These are phyloP conservation scores for Stachybotrys echinatus DNA, from an alignment of 2,329 filamentous ascomycete species.

Conservation along the genomic window DNA sequence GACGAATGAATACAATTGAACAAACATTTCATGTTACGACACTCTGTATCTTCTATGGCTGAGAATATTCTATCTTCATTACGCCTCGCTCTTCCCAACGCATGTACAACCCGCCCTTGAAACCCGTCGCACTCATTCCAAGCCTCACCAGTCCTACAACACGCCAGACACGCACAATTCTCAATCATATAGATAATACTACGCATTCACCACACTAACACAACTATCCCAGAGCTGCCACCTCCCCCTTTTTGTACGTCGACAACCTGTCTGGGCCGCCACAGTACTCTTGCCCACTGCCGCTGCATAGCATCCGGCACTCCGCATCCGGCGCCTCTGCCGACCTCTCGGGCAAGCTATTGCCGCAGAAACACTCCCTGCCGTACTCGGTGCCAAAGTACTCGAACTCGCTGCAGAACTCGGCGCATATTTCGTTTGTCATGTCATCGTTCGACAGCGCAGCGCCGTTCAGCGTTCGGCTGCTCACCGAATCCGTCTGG, in stretches of 20 bases:
- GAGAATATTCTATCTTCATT: too few relatives aligned
- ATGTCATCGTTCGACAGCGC: conserved; percentile 18
- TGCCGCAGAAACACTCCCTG: conserved; percentile 31
- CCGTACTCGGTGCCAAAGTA: conserved; percentile 33
- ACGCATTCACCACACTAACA: not conserved
- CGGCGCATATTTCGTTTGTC: conserved; percentile 26
- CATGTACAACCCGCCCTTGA: too few relatives aligned
- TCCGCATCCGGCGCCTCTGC: conserved; percentile 21
- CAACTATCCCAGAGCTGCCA: not conserved
- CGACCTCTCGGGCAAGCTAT: conserved; percentile 20
- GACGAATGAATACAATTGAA: too few relatives aligned
- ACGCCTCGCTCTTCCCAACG: too few relatives aligned
- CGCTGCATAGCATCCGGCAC: conserved; percentile 36
- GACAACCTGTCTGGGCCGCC: conserved; percentile 32
- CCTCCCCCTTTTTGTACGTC: conserved; percentile 23
- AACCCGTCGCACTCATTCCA: too few relatives aligned
- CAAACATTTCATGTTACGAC: too few relatives aligned
- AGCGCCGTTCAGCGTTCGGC: conserved; percentile 23
- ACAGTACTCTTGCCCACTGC: conserved; percentile 30
- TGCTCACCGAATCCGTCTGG: conserved; percentile 27
- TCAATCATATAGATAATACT: too few relatives aligned
- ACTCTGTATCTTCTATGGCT: too few relatives aligned
- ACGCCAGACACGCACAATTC: too few relatives aligned
- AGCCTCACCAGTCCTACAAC: too few relatives aligned
- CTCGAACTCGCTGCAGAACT: conserved; percentile 21